These are phyloP conservation scores for Colletotrichum graminicola DNA, from an alignment of 2,329 filamentous ascomycete species.

Conservation along the genomic window DNA sequence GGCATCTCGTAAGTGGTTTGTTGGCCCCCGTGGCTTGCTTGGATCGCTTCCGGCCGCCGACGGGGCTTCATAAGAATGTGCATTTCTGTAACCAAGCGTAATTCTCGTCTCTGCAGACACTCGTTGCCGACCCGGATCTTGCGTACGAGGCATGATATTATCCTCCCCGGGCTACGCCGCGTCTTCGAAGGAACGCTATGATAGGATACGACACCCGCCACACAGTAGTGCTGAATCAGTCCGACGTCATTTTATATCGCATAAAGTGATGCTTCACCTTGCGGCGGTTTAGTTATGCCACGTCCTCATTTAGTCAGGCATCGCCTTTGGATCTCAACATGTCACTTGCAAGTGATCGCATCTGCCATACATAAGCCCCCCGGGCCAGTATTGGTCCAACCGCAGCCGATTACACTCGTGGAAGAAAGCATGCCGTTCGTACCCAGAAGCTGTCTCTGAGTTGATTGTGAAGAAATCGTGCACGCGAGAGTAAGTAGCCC, in stretches of 20 bases:
- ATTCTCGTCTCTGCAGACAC: background rate
- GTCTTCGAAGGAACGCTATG: background rate
- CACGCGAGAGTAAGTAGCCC: background rate
- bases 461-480: background rate
- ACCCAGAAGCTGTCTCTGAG: background rate
- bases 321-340: background rate
- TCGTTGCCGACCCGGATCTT: background rate
- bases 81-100: background rate
- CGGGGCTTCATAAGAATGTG: background rate
- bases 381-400: too few species aligned
- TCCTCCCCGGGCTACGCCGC: background rate
- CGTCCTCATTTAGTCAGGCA: background rate
- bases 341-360: background rate
- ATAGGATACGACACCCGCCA: too few species aligned
- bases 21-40: background rate
- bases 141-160: background rate
- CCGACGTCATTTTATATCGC: too few species aligned
- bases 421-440: background rate
- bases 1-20: background rate
- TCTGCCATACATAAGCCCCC: too few species aligned
- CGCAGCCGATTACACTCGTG: background rate
- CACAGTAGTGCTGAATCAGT: too few species aligned
- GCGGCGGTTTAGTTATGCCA: background rate
- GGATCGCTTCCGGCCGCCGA: background rate
- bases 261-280: too few species aligned